Evolutionary conservation across 257 asterid species (phyloP), one percentile per base, ranked within the genome.

Genomic region (Solanum piurae): DNA sequence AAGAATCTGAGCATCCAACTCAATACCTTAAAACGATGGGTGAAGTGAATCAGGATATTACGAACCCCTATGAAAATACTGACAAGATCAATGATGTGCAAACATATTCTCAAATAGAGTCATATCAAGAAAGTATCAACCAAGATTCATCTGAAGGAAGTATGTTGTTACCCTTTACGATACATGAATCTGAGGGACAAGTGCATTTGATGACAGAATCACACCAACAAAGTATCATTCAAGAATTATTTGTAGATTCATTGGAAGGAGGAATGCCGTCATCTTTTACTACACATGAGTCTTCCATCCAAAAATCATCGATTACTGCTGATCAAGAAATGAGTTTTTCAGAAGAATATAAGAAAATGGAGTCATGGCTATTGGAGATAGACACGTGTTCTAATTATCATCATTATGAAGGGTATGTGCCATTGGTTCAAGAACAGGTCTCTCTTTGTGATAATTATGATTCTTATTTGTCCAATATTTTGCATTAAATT

Each of bases 361-460:
- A 86, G 68, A 95, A 92, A 80, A 89, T 93, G 12, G 98, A 94
- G 83, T 87, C 92, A 9, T 75, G 94, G 88, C 92, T 94, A 20
- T 82, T 91, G 88, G 96, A 90, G 90, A 89, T 90, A n/a, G 94
- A 88, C 9, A 77, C 91, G n/a, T 82, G 87, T 76, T 82, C 83
- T 20, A 87, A 89, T 91, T 92, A 90, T 86, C 64, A 55, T 20
- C 11, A 55, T 2, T 55, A 55, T 55, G 64, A 55, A 55, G 11
- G 64, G 25, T 0, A 55, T 55, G 25, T 55, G n/a, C 64, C 64
- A 55, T 55, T 55, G 11, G 25, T 20, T 20, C 64, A 55, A 55
- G 25, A 55, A 55, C 25, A 55, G 25, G 64, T 55, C 64, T 55
- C 64, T 55, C 25, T 55, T 55, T 55, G 64, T 55, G 25, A 55